Evolutionary conservation across 2,329 filamentous ascomycete genomes (phyloP), one percentile per base, ranked within the genome.

Genomic region (Cladosporium austrohemisphaericum): DNA sequence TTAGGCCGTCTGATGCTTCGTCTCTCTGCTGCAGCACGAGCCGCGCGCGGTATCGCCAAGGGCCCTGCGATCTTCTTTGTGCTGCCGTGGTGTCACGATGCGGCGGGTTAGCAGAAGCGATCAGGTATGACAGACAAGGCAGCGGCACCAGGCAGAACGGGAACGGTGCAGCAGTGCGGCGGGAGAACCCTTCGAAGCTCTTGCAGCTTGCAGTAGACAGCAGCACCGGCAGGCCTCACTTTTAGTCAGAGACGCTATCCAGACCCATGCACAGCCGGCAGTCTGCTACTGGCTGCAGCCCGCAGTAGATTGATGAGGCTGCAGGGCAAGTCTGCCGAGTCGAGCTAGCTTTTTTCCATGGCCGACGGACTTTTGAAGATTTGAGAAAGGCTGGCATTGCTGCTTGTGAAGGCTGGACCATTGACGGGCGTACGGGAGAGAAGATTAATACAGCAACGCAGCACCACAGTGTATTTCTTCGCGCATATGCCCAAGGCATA

Each of bases 11-110:
- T 18, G 23, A 26, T 13, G 4, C 11, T n/a, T 23, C 32, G 32
- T 46, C 16, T 36, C 32, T 46, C 25, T 33, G 31, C n/a, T 46
- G 43, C 43, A 35, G 43, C 43, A 46, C 43, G 43, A 46, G 43
- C 43, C 43, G 43, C 43, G 31, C 41, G 32, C 23, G n/a, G n/a
- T 44, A 13, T 41, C 22, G 43, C 31, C 43, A 28, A 29, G 43
- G 7, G 14, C 10, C n/a, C 22, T 20, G 19, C 19, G 44, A 47
- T 47, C 33, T 47, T 31, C 44, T 38, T 47, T 38, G 44, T 47
- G 44, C 33, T 31, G 44, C 44, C 16, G 14, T 32, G 44, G 44
- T 47, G 33, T 29, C 32, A 38, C 44, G 23, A 20, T 47, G 44
- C 23, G 25, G 44, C 19, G 25, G 14, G 44, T 23, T 10, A 18